A percentile compares a stretch with the other conserved stretches of the same genome.
Conservation (phyloP, 2,329 filamentous ascomycete species). For the Hymenoscyphus fraxineus region DNA sequence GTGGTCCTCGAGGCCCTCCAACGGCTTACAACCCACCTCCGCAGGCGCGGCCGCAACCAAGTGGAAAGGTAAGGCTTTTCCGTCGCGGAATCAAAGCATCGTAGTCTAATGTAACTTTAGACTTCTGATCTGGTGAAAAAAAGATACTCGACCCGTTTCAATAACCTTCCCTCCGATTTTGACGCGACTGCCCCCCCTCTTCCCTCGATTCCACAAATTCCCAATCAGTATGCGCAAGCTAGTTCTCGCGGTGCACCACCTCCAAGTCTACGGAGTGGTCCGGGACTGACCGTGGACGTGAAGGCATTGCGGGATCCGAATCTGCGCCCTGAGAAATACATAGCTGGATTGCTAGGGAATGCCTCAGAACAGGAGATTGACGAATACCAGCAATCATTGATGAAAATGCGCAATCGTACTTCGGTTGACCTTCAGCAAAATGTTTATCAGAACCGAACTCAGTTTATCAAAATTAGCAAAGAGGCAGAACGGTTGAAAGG, state of each 20-base stretch:
- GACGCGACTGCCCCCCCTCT: constrained; percentile 64
- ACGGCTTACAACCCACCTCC: constrained; percentile 36
- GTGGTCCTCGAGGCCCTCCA: constrained; percentile 38
- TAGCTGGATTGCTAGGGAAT: constrained; percentile 39
- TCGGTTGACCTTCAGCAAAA: constrained; percentile 79
- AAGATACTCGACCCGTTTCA: constrained; percentile 90
- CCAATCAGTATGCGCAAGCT: constrained; percentile 43
- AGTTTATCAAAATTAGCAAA: constrained; percentile 99
- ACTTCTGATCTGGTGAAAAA: constrained; percentile 85
- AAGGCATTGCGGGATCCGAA: constrained; percentile 76
- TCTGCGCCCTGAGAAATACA: constrained; percentile 75
- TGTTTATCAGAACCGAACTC: constrained; percentile 92
- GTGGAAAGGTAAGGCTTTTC: constrained; percentile 49
- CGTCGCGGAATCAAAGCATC: not conserved
- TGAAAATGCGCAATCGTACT: constrained; percentile 32
- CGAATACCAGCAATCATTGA: constrained; percentile 31
- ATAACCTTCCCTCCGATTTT: constrained; percentile 67
- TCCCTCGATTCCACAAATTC: constrained; percentile 67
- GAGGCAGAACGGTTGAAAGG: constrained; percentile 96
- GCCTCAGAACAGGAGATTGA: constrained; percentile 35
- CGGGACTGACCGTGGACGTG: constrained; percentile 67
- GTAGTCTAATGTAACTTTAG: constrained; percentile 28
- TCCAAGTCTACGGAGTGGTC: constrained; percentile 33
- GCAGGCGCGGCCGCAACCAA: constrained; percentile 37
- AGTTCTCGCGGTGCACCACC: constrained; percentile 26